These are phyloP conservation scores for Dactylonectria estremocensis DNA, from an alignment of 2,329 filamentous ascomycete genomes.

Conservation along the genomic window DNA sequence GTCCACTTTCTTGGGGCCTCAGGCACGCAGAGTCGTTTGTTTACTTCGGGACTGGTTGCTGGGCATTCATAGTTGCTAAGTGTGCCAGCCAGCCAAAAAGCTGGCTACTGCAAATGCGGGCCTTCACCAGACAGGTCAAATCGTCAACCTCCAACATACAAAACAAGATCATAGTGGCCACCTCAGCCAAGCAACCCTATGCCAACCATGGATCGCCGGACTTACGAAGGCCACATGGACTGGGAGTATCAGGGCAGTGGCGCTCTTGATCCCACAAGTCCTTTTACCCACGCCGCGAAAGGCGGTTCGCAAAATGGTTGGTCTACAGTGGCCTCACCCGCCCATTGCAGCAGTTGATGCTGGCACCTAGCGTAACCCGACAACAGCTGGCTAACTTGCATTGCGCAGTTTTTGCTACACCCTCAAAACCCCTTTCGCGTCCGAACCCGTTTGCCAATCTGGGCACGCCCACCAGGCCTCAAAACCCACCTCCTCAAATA, in stretches of 20 bases:
- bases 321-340: conserved; percentile 39
- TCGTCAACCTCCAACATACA: conserved; percentile 21
- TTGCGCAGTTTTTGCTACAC: conserved; percentile 55
- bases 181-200: conserved; percentile 24
- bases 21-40: conserved; percentile 52
- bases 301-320: conserved; percentile 59
- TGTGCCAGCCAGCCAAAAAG: conserved; percentile 28
- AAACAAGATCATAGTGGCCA: conserved; percentile 26
- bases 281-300: conserved; percentile 70
- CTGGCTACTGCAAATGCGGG: conserved; percentile 28
- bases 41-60: conserved; percentile 53
- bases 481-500: conserved; percentile 57
- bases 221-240: conserved; percentile 75
- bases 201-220: conserved; percentile 66
- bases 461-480: conserved; percentile 59
- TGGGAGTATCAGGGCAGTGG: conserved; percentile 75
- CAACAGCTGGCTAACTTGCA: conserved; percentile 38
- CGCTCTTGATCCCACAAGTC: conserved; percentile 73
- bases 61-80: conserved; percentile 42
- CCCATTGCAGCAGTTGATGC: not conserved
- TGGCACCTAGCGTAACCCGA: not conserved
- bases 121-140: conserved; percentile 16
- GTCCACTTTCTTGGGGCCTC: conserved; percentile 35
- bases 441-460: conserved; percentile 56
- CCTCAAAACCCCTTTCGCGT: conserved; percentile 53